Conservation (phyloP, 176 grass and related monocot genomes). For the Carex cristatella region DNA sequence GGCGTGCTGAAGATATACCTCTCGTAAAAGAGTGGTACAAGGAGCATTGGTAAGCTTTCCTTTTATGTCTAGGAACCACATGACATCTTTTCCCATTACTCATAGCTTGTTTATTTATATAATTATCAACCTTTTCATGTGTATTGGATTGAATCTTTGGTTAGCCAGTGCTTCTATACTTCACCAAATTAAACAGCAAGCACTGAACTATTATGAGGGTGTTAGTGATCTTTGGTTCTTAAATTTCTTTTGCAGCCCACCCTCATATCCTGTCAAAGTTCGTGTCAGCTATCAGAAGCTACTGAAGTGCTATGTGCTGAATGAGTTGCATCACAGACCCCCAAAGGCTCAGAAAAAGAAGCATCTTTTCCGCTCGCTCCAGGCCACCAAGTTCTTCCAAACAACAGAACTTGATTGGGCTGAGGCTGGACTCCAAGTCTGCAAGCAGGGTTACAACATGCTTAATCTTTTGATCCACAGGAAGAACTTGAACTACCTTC, state of each 20-base stretch:
- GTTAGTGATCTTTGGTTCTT: slow-evolving; percentile 1
- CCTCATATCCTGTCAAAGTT: slow-evolving; percentile 95
- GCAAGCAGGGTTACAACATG: slow-evolving; percentile 99
- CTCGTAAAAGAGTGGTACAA: slow-evolving; percentile 97
- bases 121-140: background rate
- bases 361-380: slow-evolving; percentile 86
- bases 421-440: slow-evolving; percentile 95
- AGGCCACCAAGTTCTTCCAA: slow-evolving; percentile 96
- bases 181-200: background rate
- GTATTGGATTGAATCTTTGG: background rate
- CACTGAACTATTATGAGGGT: background rate
- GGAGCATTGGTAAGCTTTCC: slow-evolving; percentile 72
- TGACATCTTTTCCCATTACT: background rate
- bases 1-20: slow-evolving; percentile 94
- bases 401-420: slow-evolving; percentile 98
- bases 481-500: slow-evolving; percentile 97
- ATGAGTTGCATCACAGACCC: slow-evolving; percentile 86
- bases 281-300: slow-evolving; percentile 97
- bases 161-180: background rate
- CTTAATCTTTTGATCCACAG: slow-evolving; percentile 96
- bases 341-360: slow-evolving; percentile 98
- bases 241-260: slow-evolving; percentile 55
- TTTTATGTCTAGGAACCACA: background rate
- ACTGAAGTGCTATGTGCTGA: slow-evolving; percentile 92
- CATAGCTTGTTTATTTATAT: background rate